Percentiles rank a stretch among this genome's conserved stretches.
These are phyloP conservation scores for Cladosporium sphaerospermum DNA, from an alignment of 2,329 filamentous ascomycete species.

Conservation along the genomic window DNA sequence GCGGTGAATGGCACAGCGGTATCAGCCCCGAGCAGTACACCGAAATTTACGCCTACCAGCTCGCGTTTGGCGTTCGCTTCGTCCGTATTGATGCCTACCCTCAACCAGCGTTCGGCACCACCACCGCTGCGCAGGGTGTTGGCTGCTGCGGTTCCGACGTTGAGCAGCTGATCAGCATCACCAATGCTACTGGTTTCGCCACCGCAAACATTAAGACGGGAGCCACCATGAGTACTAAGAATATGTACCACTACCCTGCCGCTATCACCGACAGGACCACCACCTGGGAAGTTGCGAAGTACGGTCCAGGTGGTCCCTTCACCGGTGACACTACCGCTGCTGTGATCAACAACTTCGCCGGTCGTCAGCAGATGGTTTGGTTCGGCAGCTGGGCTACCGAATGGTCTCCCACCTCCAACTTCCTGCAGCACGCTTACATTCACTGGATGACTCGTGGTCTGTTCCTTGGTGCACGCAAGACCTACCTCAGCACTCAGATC, in stretches of 20 bases:
- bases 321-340: conserved; percentile 44
- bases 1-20: conserved; percentile 43
- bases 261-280: conserved; percentile 48
- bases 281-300: conserved; percentile 50
- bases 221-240: conserved; percentile 42
- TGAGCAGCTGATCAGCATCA: conserved; percentile 50
- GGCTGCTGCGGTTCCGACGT: conserved; percentile 46
- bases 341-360: conserved; percentile 54
- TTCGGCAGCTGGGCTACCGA: conserved; percentile 50
- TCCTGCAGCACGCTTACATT: conserved; percentile 57
- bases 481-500: conserved; percentile 53
- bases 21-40: conserved; percentile 53
- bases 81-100: conserved; percentile 56
- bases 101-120: conserved; percentile 42
- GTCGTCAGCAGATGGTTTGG: conserved; percentile 58
- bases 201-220: conserved; percentile 49
- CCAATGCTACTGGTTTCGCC: conserved; percentile 47
- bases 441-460: conserved; percentile 56
- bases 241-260: conserved; percentile 56
- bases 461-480: conserved; percentile 50
- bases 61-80: conserved; percentile 53
- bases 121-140: conserved; percentile 31
- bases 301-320: conserved; percentile 38
- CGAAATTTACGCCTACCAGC: conserved; percentile 52
- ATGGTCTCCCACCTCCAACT: conserved; percentile 51